Evolutionary conservation across 768 basidiomycete species (phyloP), one percentile per base, ranked within the genome.

Genomic region (Phlebiopsis gigantea): DNA sequence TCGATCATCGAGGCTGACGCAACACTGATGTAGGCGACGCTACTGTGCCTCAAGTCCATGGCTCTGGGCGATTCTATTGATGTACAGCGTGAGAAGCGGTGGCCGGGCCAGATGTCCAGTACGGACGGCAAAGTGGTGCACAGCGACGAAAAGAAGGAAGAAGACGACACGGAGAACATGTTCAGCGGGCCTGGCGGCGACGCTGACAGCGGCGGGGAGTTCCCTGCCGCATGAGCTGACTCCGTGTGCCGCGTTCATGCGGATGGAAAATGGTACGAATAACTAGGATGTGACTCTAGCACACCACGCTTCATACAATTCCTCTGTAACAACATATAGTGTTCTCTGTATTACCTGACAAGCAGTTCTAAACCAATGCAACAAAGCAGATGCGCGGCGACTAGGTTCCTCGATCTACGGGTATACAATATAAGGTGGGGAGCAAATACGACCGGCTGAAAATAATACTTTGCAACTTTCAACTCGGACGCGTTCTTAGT

Each of bases 11-110:
- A 29, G 21, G 43, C 49, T 28, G 30, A 26, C 34, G 6, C 50
- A 31, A 17, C 0, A 7, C 24, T 46, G 47, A 9, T 17, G 39
- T 61, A 93, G 91, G 89, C 82, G 62, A 91, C 89, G 1, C 72
- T 93, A 56, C 69, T 80, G 45, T 81, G 82, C 12, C 66, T 89
- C 66, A 79, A 78, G 54, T 69, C 75, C 26, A 92, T 94, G 91
- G 88, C 87, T 17, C 74, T 77, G 21, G 90, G 89, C 4, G 82
- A 83, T 49, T 82, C 81, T 8, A 63, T 93, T 9, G 91, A 93
- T 66, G 75, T 76, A 50, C 91, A 93, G 62, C 80, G 90, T 53
- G 85, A 89, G 63, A 76, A 82, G 65, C 78, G 91, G 34, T 93
- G 91, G 91, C 91, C 91, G 1, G 78, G 76, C 60, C 81, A 77